Evolutionary conservation across 768 basidiomycete genomes (phyloP), one percentile per base, ranked within the genome.

Genomic region (Agaricus subrufescens): DNA sequence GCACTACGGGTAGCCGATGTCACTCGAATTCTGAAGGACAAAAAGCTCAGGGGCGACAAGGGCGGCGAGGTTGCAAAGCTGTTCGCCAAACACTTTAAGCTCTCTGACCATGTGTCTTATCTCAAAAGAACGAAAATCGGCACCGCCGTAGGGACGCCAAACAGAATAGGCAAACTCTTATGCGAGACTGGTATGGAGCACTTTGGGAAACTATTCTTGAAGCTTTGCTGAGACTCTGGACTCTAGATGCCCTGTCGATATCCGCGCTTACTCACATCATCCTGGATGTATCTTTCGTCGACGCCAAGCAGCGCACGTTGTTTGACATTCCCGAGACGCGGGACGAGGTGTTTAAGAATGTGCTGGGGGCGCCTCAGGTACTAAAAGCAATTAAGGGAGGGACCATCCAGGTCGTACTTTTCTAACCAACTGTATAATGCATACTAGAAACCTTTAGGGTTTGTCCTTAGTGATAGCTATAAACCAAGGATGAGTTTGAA

Each of bases 21-120:
- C 19, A 88, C 90, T 38, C 76, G 92, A 57, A 74, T 83, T 51
- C 75, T 94, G 53, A 86, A 81, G 68, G 80, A 85, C 69, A 84
- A 80, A 69, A 81, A 72, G 60, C 75, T 91, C 50, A 75, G 84
- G 54, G 87, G 89, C 37, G 86, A 90, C 25, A 94, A 92, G 66
- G 86, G 91, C 54, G 93, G 91, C 10, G 92, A 96, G 61, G 87
- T 97, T 31, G 94, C 90, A 23, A 98, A 98, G 69, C 81, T 99
- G 27, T 98, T 98, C 64, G 93, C 95, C 30, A 94, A 88, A 70
- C 95, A 98, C 67, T 85, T 96, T 73, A 97, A 95, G 72, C 75
- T 95, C 40, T 75, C 86, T 48, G 91, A 95, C 56, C 95, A 98
- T 69, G 83, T 89, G 64, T 75, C 83, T 14, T 91, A 94, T 73